These are phyloP conservation scores for Echites panduratus DNA, from an alignment of 257 asterid species.

Conservation along the genomic window DNA sequence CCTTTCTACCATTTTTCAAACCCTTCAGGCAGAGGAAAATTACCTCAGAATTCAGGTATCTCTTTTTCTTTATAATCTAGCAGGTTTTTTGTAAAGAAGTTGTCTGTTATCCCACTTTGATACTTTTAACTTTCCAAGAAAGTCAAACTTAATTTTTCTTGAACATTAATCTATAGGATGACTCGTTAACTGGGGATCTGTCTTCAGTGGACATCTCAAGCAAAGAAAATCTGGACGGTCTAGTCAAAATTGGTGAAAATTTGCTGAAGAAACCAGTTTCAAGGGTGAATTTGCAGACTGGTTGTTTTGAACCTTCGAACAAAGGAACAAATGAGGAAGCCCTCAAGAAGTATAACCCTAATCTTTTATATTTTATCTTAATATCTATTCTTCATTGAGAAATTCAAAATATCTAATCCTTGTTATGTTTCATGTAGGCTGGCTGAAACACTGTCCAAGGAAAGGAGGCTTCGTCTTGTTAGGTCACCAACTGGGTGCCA, in stretches of 20 bases:
- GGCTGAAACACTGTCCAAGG: constrained; percentile 7
- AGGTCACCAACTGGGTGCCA: background rate
- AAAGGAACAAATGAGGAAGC: constrained; percentile 36
- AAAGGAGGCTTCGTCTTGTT: constrained; percentile 8
- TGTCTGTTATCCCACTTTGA: background rate
- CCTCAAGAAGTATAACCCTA: constrained; percentile 17
- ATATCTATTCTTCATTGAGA: background rate
- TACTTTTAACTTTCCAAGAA: too few species aligned
- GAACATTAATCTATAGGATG: constrained; percentile 24
- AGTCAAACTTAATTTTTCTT: background rate
- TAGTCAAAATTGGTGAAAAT: constrained; percentile 28
- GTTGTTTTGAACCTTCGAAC: constrained; percentile 20
- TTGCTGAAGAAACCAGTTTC: constrained; percentile 38
- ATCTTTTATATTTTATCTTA: background rate
- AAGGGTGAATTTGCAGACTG: constrained; percentile 32
- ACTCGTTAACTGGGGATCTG: constrained; percentile 25
- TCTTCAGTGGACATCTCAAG: constrained; percentile 41
- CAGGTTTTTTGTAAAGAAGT: too few species aligned
- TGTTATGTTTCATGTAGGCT: background rate
- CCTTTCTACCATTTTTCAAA: constrained; percentile 32
- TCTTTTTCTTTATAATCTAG: background rate
- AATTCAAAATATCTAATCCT: background rate
- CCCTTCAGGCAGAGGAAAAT: constrained; percentile 17
- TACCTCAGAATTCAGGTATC: constrained; percentile 19
- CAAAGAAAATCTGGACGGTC: constrained; percentile 26